Evolutionary conservation across 441 rosid genomes (phyloP), one percentile per base, ranked within the genome.

Genomic region (Euphorbia celastroides): DNA sequence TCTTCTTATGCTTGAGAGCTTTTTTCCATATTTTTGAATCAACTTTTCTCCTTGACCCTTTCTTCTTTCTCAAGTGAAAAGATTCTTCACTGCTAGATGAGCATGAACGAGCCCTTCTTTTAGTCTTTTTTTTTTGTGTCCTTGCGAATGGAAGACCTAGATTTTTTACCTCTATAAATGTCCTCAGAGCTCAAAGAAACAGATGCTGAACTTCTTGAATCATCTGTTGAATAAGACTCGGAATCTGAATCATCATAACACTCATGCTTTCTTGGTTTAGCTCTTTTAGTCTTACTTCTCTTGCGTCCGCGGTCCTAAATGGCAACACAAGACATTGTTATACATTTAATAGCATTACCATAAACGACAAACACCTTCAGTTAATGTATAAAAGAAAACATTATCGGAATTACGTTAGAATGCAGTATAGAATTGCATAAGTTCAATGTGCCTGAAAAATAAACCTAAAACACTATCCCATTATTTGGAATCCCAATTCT

Each of bases 121-220:
- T 89, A 68, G 79, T 69, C 28, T 62, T 57, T 70, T 26, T 62
- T 57, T 70, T 84, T 86, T 17, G 41, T 77, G 61, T 68, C 77
- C 61, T 74, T 80, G 10, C 75, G 67, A 13, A 75, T 36, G 16
- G 46, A 72, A 56, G 88, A 81, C 62, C 81, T 41, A 46, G 84
- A 82, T 84, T 79, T 80, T 66, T 72, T 71, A 71, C 74, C 72
- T 62, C 71, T 80, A 72, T 73, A 54, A 70, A 72, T 82, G 59
- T 78, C 88, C 72, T 82, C 90, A 1, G 87, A 83, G 60, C 84
- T 74, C 56, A 81, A 75, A 62, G 77, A 81, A 75, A 73, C 41
- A 55, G 87, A 84, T 3, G 64, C 70, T 11, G 78, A 80, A 71
- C 71, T 80, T 38, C 70, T 76, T 1, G 84, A 82, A 69, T 75